Base-by-base conservation (phyloP, 805 yeast genomes). In the Zygosaccharomyces bailii region DNA sequence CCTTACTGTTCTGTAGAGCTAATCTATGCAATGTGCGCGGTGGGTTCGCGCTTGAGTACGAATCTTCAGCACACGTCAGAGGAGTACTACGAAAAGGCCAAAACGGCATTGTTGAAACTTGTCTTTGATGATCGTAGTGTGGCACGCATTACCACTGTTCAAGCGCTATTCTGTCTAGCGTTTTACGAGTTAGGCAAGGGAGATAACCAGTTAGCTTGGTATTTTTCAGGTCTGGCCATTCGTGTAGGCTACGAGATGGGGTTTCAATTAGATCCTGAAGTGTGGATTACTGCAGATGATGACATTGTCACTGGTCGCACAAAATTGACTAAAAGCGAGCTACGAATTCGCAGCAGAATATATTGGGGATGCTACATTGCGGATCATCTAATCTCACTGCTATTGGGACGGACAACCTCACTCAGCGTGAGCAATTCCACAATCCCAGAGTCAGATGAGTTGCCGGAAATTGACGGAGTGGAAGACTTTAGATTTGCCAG, bases 291-390 rank as follows among this genome's bases (percentile, higher is more conserved):
- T 6, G 64, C 59, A 9, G 67, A 62, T 25, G 34, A 48, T 29
- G 70, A 70, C 48, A 65, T 67, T 13, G 60, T 60, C 14, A 60
- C 65, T n/a, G 57, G 56, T 37, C 53, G 43, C 17, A 60, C 57
- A 10, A 63, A 65, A 30, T 58, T 75, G 38, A 66, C 72, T n/a
- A 69, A 72, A 24, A 69, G 79, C 39, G 82, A 79, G 51, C 67
- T 75, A 13, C 78, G 74, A 32, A 78, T 80, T 43, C 68, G 84
- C 46, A 72, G 79, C 39, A 65, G 86, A 46, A 76, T 80, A 8
- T 78, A 76, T 56, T 80, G 86, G 86, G 86, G 86, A 3, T 73
- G 80, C 39, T 80, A 75, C 57, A 65, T 80, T 45, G 82, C 81
- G 2, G 86, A 80, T 58, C 84, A 79, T 56, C 76, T 80, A 52